These are phyloP conservation scores for Curvularia spicifera DNA, from an alignment of 2,329 filamentous ascomycete genomes.

Conservation along the genomic window DNA sequence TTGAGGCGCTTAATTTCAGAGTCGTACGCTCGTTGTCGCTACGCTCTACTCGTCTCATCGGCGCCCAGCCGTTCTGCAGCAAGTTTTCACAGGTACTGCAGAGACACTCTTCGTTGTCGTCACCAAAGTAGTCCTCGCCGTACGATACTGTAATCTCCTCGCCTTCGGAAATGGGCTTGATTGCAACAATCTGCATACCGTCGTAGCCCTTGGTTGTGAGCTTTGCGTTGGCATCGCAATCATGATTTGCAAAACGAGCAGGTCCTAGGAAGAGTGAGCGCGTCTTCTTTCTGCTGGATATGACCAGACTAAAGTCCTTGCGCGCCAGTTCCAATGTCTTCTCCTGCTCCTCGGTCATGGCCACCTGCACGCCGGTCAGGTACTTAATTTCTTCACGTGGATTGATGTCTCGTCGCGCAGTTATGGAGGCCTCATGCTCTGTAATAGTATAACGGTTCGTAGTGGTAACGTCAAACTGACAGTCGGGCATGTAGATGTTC, in stretches of 20 bases:
- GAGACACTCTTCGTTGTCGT: constrained; percentile 92
- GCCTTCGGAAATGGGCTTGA: constrained; percentile 79
- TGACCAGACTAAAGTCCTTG: constrained; percentile 96
- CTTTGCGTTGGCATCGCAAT: constrained; percentile 90
- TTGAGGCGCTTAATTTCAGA: constrained; percentile 19
- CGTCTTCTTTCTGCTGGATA: constrained; percentile 88
- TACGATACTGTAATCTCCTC: constrained; percentile 98
- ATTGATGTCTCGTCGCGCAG: constrained; percentile 78
- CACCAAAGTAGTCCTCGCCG: constrained; percentile 93
- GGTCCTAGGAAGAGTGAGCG: constrained; percentile 93
- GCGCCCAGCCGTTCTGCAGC: constrained; percentile 82
- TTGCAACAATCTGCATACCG: constrained; percentile 89
- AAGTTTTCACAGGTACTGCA: constrained; percentile 84
- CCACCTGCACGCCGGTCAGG: constrained; percentile 86
- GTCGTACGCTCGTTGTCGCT: constrained; percentile 36
- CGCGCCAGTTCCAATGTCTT: constrained; percentile 76
- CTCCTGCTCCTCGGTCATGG: constrained; percentile 92
- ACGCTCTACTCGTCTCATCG: constrained; percentile 46
- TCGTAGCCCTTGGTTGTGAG: constrained; percentile 83
- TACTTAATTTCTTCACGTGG: constrained; percentile 90
- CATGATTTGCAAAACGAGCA: constrained; percentile 95
- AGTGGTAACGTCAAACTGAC: constrained; percentile 89
- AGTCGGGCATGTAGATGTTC: constrained; percentile 90
- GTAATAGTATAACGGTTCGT: constrained; percentile 96
- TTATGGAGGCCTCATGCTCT: constrained; percentile 85